Conservation (phyloP, 306 rosid species). For the Pachyrhizus erosus region DNA sequence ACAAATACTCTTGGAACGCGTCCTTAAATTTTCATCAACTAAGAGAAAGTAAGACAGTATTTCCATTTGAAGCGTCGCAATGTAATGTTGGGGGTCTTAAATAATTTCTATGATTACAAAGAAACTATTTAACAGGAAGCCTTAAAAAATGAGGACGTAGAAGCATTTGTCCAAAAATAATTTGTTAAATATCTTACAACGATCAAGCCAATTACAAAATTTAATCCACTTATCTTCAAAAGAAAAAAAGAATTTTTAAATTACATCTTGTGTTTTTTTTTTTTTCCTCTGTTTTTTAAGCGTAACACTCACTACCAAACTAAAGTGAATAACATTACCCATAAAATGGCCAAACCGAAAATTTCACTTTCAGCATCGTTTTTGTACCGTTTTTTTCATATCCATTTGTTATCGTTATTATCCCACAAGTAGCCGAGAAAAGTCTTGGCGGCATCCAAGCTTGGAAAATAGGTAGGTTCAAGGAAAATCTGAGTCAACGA, state of each 20-base stretch:
- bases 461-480: conserved; percentile 90
- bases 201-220: conserved; percentile 11
- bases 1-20: no score
- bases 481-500: conserved; percentile 77
- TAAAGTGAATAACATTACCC: not conserved
- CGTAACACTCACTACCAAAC: not conserved
- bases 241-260: conserved; percentile 18
- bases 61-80: no score
- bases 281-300: no score
- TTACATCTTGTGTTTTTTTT: not conserved
- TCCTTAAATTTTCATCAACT: no score
- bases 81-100: no score
- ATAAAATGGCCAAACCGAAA: not conserved
- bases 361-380: no score
- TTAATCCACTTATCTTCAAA: not conserved
- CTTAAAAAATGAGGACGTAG: not conserved
- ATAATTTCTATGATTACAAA: no score
- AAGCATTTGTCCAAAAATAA: not conserved
- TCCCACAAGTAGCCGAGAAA: conserved; percentile 69
- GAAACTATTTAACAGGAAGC: no score
- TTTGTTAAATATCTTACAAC: not conserved
- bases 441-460: conserved; percentile 95
- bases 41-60: no score
- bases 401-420: conserved; percentile 21
- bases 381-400: not conserved